Evolutionary conservation across 1,284 basidiomycete genomes (phyloP).

Genomic region (Tetrapyrgos nigripes): DNA sequence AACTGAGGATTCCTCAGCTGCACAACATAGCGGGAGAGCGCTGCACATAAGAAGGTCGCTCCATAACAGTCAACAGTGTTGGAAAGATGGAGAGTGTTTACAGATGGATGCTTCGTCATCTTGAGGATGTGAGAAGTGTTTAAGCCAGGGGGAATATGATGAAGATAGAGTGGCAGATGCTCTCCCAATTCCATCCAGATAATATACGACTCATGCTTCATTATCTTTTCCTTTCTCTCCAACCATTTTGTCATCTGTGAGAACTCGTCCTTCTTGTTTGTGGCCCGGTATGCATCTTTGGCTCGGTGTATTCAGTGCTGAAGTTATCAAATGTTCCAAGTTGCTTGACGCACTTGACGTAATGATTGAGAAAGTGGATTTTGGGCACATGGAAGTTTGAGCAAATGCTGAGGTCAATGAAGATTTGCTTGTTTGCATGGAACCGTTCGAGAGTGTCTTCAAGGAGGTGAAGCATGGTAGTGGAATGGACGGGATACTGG

Average conservation of each 20-base stretch:
- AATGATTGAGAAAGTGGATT: too few species aligned
- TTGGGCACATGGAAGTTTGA: too few species aligned
- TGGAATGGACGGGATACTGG: conserved; percentile 27
- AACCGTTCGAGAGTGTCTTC: conserved; percentile 26
- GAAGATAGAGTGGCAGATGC: neutral
- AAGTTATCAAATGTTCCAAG: too few species aligned
- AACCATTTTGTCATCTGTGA: conserved; percentile 1
- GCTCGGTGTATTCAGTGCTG: too few species aligned
- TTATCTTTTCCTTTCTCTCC: neutral
- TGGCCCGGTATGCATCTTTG: neutral
- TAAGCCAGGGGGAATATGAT: neutral
- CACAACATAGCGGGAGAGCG: conserved; percentile 32
- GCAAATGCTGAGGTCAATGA: too few species aligned
- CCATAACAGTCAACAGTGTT: conserved; percentile 24
- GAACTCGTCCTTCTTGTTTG: neutral
- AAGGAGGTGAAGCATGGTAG: conserved; percentile 27
- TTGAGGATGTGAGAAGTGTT: neutral
- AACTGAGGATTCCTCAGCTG: conserved; percentile 16
- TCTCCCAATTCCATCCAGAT: neutral
- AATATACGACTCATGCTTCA: neutral
- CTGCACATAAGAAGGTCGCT: conserved; percentile 30
- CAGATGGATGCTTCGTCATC: neutral
- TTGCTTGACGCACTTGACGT: too few species aligned
- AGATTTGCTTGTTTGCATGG: too few species aligned
- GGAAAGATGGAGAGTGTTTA: conserved; percentile 4